phyloP scores from a whole-genome alignment of 129 eudicot species.

The Centrapalus pauciflorus region DNA sequence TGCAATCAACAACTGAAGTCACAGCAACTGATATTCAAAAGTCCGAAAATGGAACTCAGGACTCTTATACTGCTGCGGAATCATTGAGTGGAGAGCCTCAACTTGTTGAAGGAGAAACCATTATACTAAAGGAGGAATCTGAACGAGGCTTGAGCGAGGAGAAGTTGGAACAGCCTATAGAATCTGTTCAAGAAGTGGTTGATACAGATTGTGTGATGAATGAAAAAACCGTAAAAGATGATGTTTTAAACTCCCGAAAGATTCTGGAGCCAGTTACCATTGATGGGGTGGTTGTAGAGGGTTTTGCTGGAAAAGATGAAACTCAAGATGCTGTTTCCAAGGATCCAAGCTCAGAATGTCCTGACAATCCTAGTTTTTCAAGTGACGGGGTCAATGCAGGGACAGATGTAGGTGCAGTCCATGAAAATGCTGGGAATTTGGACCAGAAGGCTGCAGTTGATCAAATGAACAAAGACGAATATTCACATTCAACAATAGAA shows the following conservation, averaged over 20 bases:
- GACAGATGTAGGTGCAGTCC: neutral
- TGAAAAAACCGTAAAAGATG: conserved; percentile 21
- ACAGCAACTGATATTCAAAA: neutral
- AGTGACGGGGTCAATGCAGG: neutral
- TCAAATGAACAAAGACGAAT: conserved; percentile 16
- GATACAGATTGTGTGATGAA: conserved; percentile 6
- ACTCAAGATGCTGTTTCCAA: conserved; percentile 10
- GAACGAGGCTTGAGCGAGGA: conserved; percentile 19
- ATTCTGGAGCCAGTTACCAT: conserved; percentile 8
- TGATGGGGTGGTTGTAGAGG: conserved; percentile 20
- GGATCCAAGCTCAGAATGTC: conserved; percentile 2
- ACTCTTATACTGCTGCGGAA: neutral
- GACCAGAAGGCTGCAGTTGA: conserved; percentile 16
- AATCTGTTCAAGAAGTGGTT: conserved; percentile 19
- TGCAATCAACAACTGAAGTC: conserved; percentile 2
- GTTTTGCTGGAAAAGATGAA: conserved; percentile 21
- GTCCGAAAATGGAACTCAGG: neutral
- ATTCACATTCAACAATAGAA: conserved; percentile 16
- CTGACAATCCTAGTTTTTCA: conserved; percentile 12
- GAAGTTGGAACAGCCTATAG: neutral
- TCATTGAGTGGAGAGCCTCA: neutral
- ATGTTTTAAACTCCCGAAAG: conserved; percentile 17
- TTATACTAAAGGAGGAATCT: neutral
- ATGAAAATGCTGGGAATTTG: conserved; percentile 13
- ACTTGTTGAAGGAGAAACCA: neutral